These are phyloP conservation scores for Umbelopsis ramanniana DNA, from an alignment of 192 early-diverging fungal species.

Conservation along the genomic window DNA sequence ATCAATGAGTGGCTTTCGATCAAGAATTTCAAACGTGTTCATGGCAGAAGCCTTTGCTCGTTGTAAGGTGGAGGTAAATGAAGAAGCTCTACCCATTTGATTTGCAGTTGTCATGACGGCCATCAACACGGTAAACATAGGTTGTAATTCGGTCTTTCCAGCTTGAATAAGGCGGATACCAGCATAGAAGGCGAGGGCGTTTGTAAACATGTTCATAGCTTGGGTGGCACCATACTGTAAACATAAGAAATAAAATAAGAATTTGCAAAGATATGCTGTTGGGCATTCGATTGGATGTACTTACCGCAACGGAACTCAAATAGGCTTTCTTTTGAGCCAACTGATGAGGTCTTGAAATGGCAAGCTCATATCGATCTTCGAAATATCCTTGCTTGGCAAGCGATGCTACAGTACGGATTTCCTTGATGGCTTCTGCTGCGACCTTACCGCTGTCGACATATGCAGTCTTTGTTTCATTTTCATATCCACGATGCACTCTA, in stretches of 20 bases:
- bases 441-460: constrained; percentile 81
- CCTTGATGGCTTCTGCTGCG: constrained; percentile 78
- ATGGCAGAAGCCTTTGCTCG: constrained; percentile 83
- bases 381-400: constrained; percentile 74
- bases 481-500: constrained; percentile 54
- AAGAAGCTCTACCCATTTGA: constrained; percentile 64
- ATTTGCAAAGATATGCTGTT: constrained; percentile 60
- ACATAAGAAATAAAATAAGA: neutral
- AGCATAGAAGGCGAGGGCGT: constrained; percentile 34
- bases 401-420: constrained; percentile 83
- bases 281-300: constrained; percentile 61
- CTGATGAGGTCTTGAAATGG: constrained; percentile 69
- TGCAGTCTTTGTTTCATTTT: constrained; percentile 63
- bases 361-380: constrained; percentile 59
- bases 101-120: constrained; percentile 76
- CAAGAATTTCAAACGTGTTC: constrained; percentile 69
- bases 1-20: constrained; percentile 73
- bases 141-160: constrained; percentile 45
- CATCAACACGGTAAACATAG: constrained; percentile 75
- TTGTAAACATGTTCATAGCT: constrained; percentile 29
- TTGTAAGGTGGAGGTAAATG: constrained; percentile 74
- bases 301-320: constrained; percentile 54
- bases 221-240: constrained; percentile 22
- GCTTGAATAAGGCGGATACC: constrained; percentile 56
- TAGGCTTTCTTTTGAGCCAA: constrained; percentile 64